A percentile compares a stretch with the other conserved stretches of the same genome.
Conservation (phyloP, 2,329 filamentous ascomycete species). For the Fusarium sororula region DNA sequence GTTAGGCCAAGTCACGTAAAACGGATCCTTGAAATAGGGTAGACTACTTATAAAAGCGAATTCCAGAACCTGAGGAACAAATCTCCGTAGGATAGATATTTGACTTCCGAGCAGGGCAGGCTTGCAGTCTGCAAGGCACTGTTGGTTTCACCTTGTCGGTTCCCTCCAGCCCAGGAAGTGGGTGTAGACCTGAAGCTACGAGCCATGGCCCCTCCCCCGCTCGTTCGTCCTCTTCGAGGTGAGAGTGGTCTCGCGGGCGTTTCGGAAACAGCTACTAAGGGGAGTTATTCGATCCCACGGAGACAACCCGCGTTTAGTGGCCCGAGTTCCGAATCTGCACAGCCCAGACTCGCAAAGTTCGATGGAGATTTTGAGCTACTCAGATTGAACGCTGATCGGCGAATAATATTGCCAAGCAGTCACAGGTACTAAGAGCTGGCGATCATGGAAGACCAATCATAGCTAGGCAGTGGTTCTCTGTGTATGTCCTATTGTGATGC, state of each 20-base stretch:
- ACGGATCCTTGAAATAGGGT: fast-evolving
- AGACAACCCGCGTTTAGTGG: not conserved
- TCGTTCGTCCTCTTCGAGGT: not conserved
- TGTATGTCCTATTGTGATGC: not conserved
- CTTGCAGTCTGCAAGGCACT: not conserved
- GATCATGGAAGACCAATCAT: too few species aligned
- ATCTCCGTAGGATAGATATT: too few species aligned
- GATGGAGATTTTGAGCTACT: not conserved
- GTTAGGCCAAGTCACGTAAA: fast-evolving
- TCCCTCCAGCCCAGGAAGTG: not conserved
- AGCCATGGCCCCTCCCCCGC: not conserved
- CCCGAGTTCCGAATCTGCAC: not conserved
- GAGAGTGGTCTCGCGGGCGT: too few species aligned
- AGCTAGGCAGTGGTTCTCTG: not conserved
- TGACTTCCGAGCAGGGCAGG: not conserved
- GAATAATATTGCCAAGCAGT: not conserved
- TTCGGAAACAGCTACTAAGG: not conserved
- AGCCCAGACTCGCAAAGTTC: not conserved
- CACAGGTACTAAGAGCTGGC: too few species aligned
- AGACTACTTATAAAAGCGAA: not conserved
- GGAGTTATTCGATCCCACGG: not conserved
- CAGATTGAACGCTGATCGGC: not conserved
- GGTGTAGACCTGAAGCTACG: not conserved
- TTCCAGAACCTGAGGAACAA: too few species aligned
- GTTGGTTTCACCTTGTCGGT: not conserved